These are phyloP conservation scores for Lasiosphaeris hirsuta DNA, from an alignment of 495 filamentous ascomycete species.

Conservation along the genomic window DNA sequence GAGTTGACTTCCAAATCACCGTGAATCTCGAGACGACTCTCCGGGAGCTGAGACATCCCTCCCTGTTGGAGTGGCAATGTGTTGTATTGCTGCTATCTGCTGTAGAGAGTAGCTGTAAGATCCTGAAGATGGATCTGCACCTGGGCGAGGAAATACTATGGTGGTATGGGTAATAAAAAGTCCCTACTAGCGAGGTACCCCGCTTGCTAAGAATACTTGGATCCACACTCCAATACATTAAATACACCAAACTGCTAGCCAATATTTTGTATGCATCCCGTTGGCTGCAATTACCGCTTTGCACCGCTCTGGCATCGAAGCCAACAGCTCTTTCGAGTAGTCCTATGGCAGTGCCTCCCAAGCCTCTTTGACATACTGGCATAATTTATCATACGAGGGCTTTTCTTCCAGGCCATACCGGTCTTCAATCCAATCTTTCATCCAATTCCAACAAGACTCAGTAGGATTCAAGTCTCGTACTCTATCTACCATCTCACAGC, in stretches of 20 bases:
- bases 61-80: too few relatives aligned
- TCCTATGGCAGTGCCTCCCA: constrained; percentile 20
- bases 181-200: neutral
- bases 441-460: constrained; percentile 28
- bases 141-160: too few relatives aligned
- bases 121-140: too few relatives aligned
- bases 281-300: constrained; percentile 29
- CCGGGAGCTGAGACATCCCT: too few relatives aligned
- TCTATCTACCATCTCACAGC: too few relatives aligned
- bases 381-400: constrained; percentile 16
- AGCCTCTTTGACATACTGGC: constrained; percentile 20
- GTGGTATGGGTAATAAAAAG: neutral
- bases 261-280: constrained; percentile 27
- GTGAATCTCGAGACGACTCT: too few relatives aligned
- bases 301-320: constrained; percentile 23
- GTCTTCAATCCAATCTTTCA: constrained; percentile 28
- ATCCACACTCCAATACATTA: neutral
- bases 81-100: too few relatives aligned
- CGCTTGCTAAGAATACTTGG: neutral
- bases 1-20: too few relatives aligned
- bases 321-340: constrained; percentile 22
- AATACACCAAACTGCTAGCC: too few relatives aligned
- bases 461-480: constrained; percentile 34
- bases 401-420: constrained; percentile 15
- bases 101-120: too few relatives aligned